These are phyloP conservation scores for Saururus chinensis DNA, from an alignment of 164 flowering plant genomes.

Conservation along the genomic window DNA sequence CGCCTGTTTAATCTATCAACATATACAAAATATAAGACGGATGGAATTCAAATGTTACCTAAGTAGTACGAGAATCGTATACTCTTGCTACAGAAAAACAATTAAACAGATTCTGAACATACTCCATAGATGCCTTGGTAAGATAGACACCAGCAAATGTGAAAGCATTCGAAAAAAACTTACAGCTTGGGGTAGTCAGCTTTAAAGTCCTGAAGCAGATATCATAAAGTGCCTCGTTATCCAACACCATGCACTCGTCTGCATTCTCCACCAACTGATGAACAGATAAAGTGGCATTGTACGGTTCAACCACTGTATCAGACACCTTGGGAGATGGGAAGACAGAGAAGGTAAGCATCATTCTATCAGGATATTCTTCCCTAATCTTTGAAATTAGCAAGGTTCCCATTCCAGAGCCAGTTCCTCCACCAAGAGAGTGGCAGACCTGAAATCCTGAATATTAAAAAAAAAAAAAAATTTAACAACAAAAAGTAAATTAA, in stretches of 20 bases:
- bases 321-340: conserved; percentile 68
- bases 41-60: too few species aligned
- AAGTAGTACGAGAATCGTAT: neutral
- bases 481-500: neutral
- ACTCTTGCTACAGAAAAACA: neutral
- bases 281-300: conserved; percentile 67
- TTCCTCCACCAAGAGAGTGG: conserved; percentile 67
- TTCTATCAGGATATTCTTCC: conserved; percentile 61
- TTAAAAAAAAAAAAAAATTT: neutral
- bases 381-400: conserved; percentile 52
- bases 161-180: conserved; percentile 9
- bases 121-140: too few species aligned
- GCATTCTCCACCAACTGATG: conserved; percentile 72
- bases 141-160: neutral
- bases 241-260: conserved; percentile 68
- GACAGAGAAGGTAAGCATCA: conserved; percentile 69
- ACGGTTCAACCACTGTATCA: conserved; percentile 66
- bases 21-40: neutral
- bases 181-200: conserved; percentile 61
- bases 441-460: conserved; percentile 56
- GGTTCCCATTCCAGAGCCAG: conserved; percentile 68
- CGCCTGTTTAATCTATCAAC: neutral
- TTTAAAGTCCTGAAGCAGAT: conserved; percentile 55
- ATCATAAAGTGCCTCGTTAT: conserved; percentile 59
- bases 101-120: neutral